Percentiles rank a stretch among this genome's conserved stretches.
phyloP scores from a whole-genome alignment of 1,284 basidiomycete genomes.

The Tremellales sp. region DNA sequence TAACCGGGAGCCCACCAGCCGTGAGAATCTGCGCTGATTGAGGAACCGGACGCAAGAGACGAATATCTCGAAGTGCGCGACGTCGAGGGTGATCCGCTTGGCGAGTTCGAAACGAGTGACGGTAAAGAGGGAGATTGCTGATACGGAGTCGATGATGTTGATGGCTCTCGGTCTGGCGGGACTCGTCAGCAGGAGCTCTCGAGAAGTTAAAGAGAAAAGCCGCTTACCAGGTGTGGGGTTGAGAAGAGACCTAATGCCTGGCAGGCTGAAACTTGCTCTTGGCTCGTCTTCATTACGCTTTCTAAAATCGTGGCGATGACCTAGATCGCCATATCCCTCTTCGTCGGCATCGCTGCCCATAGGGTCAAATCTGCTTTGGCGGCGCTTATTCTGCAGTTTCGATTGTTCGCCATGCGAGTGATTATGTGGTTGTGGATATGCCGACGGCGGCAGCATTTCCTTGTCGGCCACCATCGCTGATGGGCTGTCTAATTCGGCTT shows the following conservation, averaged over 20 bases:
- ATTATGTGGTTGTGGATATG: too few species aligned
- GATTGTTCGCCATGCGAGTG: too few species aligned
- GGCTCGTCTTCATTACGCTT: conserved; percentile 30
- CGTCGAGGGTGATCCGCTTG: conserved; percentile 35
- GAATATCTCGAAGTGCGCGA: conserved; percentile 39
- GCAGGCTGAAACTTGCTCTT: conserved; percentile 24
- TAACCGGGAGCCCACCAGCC: conserved; percentile 46
- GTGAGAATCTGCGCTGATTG: conserved; percentile 14
- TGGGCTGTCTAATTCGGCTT: too few species aligned
- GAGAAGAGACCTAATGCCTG: conserved; percentile 35
- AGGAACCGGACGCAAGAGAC: conserved; percentile 31
- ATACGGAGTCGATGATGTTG: conserved; percentile 16
- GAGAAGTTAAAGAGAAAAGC: neutral
- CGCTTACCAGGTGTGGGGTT: conserved; percentile 18
- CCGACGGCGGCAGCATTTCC: too few species aligned
- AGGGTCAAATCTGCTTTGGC: conserved; percentile 38
- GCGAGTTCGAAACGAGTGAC: conserved; percentile 27
- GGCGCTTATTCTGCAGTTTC: neutral
- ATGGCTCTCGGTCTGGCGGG: conserved; percentile 14
- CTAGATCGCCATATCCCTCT: conserved; percentile 36
- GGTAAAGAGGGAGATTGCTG: conserved; percentile 27
- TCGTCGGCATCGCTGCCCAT: conserved; percentile 32
- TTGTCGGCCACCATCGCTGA: too few species aligned
- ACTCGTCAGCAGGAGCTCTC: neutral
- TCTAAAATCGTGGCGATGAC: conserved; percentile 36